These are phyloP conservation scores for Golubevia sp. DNA, from an alignment of 1,284 basidiomycete species.

Conservation along the genomic window DNA sequence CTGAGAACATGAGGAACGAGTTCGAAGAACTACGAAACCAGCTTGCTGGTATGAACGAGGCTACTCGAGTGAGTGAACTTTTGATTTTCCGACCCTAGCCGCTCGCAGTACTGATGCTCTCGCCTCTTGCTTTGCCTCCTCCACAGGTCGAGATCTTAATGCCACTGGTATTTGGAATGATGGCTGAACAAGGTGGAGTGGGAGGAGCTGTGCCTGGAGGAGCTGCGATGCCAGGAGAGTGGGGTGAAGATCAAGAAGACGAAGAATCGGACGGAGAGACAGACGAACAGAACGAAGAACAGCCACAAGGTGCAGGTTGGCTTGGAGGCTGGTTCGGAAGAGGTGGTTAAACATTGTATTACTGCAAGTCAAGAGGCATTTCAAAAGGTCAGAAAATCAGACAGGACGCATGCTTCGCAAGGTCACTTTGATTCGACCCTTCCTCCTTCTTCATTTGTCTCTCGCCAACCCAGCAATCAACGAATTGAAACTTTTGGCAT, in stretches of 20 bases:
- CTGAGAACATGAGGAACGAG: constrained; percentile 16
- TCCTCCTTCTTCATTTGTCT: too few relatives aligned
- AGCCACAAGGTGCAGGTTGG: constrained; percentile 6
- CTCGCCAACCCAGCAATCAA: too few relatives aligned
- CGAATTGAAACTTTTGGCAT: too few relatives aligned
- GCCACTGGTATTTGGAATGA: constrained; percentile 32
- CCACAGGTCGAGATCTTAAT: constrained; percentile 21
- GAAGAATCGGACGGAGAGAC: constrained; percentile 9
- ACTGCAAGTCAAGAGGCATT: too few relatives aligned
- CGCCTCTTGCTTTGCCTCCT: background rate
- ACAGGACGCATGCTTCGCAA: too few relatives aligned
- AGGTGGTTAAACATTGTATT: too few relatives aligned
- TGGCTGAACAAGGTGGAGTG: constrained; percentile 9
- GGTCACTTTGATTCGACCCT: too few relatives aligned
- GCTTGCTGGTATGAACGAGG: too few relatives aligned
- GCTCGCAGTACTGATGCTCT: background rate
- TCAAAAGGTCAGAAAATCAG: too few relatives aligned
- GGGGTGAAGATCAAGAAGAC: constrained; percentile 7
- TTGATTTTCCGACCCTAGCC: constrained; percentile 17
- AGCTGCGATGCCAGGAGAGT: constrained; percentile 20
- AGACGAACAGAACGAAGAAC: constrained; percentile 7
- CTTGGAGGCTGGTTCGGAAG: background rate
- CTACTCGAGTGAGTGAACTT: background rate
- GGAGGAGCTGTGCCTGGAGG: constrained; percentile 1
- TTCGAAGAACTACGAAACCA: too few relatives aligned